A percentile compares a stretch with the other conserved stretches of the same genome.
phyloP scores from a whole-genome alignment of 306 rosid genomes.

The Heteromeles arbutifolia region DNA sequence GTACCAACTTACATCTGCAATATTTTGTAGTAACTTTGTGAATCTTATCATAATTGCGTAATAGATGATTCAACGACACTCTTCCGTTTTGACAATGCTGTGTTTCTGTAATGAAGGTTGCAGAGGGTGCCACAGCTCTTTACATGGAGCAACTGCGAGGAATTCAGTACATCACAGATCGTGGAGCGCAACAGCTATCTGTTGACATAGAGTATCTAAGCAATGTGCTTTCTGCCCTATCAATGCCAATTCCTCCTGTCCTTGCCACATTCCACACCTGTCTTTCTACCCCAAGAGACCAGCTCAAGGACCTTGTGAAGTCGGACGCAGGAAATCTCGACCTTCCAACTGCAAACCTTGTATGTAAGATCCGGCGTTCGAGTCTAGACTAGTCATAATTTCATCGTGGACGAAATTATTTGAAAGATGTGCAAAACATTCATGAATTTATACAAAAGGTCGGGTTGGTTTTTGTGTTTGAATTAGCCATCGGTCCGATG shows the following conservation, averaged over 20 bases:
- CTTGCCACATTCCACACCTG: conserved; percentile 76
- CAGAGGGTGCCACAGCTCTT: conserved; percentile 96
- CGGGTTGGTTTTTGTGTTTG: too few species aligned
- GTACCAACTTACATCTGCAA: conserved; percentile 22
- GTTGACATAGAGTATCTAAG: conserved; percentile 91
- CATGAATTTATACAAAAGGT: too few species aligned
- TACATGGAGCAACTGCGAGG: conserved; percentile 89
- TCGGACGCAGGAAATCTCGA: conserved; percentile 70
- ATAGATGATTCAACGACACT: background rate
- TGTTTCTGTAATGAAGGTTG: conserved; percentile 47
- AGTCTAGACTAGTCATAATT: conserved; percentile 28
- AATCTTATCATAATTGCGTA: background rate
- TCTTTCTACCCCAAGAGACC: conserved; percentile 68
- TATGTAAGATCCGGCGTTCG: conserved; percentile 81
- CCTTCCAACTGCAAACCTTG: conserved; percentile 83
- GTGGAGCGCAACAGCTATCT: conserved; percentile 86
- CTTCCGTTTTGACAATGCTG: background rate
- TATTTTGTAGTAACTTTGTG: background rate
- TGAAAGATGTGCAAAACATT: background rate
- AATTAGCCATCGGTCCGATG: too few species aligned
- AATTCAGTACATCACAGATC: conserved; percentile 76
- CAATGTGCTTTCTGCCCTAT: conserved; percentile 83
- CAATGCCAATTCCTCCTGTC: conserved; percentile 80
- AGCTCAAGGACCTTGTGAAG: conserved; percentile 64
- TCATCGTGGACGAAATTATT: too few species aligned